These are phyloP conservation scores for Aspergillus awamori DNA, from an alignment of 2,329 filamentous ascomycete genomes.

Conservation along the genomic window DNA sequence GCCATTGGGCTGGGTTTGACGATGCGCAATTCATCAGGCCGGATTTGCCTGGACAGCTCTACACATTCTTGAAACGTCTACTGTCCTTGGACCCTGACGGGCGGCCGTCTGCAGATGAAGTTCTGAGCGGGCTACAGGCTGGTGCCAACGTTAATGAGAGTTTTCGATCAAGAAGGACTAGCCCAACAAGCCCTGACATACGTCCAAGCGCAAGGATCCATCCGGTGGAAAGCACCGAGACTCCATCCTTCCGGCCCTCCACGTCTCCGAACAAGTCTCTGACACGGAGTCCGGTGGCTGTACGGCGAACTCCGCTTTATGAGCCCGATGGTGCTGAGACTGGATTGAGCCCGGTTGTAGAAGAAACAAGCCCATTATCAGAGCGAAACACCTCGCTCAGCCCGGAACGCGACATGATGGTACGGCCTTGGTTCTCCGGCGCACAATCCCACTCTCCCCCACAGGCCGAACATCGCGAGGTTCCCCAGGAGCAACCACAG, in stretches of 20 bases:
- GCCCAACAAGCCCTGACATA: conserved; percentile 37
- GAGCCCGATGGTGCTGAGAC: conserved; percentile 25
- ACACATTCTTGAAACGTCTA: conserved; percentile 78
- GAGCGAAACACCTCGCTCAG: conserved; percentile 26
- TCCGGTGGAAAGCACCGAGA: conserved; percentile 41
- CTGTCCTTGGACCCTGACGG: conserved; percentile 75
- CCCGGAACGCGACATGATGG: conserved; percentile 36
- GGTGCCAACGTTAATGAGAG: conserved; percentile 57
- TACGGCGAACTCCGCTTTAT: conserved; percentile 32
- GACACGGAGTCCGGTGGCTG: conserved; percentile 22
- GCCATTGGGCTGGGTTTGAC: conserved; percentile 82
- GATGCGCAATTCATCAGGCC: conserved; percentile 73
- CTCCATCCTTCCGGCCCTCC: conserved; percentile 30
- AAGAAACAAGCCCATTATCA: conserved; percentile 14
- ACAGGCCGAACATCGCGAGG: conserved; percentile 18
- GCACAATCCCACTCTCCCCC: conserved; percentile 30
- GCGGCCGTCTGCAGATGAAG: conserved; percentile 82
- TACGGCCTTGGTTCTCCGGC: conserved; percentile 35
- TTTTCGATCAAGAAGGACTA: conserved; percentile 42
- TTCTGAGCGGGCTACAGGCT: conserved; percentile 74
- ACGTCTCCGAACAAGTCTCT: conserved; percentile 33
- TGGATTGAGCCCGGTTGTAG: conserved; percentile 20
- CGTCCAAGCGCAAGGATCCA: conserved; percentile 41
- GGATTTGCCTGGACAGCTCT: conserved; percentile 84
- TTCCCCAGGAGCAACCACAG: conserved; percentile 20